Conservation (phyloP, 306 rosid species). For the Medicago ruthenica region DNA sequence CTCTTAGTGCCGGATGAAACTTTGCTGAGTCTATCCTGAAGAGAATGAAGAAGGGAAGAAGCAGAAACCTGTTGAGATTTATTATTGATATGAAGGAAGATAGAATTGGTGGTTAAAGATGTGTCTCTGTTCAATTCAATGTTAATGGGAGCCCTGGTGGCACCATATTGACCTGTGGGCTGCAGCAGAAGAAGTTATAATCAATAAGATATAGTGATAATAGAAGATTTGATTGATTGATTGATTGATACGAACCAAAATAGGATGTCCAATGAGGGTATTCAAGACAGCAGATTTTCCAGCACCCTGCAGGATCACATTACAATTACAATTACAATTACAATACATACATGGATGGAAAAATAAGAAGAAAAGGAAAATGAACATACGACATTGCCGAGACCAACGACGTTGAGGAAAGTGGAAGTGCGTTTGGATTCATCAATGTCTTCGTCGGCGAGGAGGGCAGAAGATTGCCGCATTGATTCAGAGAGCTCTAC, state of each 20-base stretch:
- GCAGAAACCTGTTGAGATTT: constrained; percentile 98
- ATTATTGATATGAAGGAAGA: constrained; percentile 88
- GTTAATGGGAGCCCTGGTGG: constrained; percentile 95
- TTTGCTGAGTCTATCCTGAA: constrained; percentile 91
- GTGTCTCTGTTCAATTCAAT: constrained; percentile 85
- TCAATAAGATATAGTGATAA: too few relatives aligned
- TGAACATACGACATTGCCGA: constrained; percentile 92
- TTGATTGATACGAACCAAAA: constrained; percentile 54
- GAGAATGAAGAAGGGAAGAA: constrained; percentile 92
- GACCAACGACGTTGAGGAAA: constrained; percentile 85
- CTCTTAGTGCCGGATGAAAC: constrained; percentile 69
- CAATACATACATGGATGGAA: too few relatives aligned
- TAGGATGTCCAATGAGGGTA: constrained; percentile 97
- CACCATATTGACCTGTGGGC: constrained; percentile 99
- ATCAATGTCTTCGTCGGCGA: constrained; percentile 92
- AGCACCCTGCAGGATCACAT: constrained; percentile 64
- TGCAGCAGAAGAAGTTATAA: too few relatives aligned
- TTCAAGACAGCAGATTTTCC: constrained; percentile 94
- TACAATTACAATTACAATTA: too few relatives aligned
- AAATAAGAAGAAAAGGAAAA: background rate
- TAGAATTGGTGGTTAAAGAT: constrained; percentile 87
- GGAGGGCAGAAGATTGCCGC: constrained; percentile 90
- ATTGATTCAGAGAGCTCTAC: constrained; percentile 82
- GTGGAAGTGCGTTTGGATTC: constrained; percentile 79
- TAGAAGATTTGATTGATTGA: background rate